phyloP scores from a whole-genome alignment of 768 basidiomycete genomes.

The Russula lepida region DNA sequence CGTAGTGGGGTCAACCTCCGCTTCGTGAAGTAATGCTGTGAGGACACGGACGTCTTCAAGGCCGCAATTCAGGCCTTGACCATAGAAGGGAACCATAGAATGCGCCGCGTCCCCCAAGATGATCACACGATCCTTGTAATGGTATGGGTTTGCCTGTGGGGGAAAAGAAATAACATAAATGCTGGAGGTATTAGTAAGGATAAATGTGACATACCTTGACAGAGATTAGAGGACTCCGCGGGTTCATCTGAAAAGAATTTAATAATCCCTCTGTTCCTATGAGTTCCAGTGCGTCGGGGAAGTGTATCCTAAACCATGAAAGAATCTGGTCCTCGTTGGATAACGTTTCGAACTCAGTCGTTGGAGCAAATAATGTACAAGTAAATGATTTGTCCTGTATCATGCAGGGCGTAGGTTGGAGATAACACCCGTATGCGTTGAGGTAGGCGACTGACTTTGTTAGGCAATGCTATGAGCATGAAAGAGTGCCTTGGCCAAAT shows the following conservation, averaged over 20 bases:
- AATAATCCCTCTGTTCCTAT: slow-evolving; percentile 77
- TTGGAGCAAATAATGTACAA: slow-evolving; percentile 90
- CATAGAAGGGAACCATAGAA: slow-evolving; percentile 97
- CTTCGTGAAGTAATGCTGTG: slow-evolving; percentile 60
- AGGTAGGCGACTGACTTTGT: slow-evolving; percentile 59
- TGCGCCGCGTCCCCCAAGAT: slow-evolving; percentile 94
- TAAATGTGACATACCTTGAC: slow-evolving; percentile 62
- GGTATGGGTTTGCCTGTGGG: slow-evolving; percentile 72
- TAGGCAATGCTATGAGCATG: slow-evolving; percentile 98
- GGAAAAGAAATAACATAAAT: background rate
- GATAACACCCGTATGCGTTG: slow-evolving; percentile 18
- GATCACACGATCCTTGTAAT: slow-evolving; percentile 80
- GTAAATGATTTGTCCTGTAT: slow-evolving; percentile 87
- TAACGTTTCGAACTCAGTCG: slow-evolving; percentile 62
- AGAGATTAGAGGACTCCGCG: slow-evolving; percentile 82
- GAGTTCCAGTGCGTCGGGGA: slow-evolving; percentile 78
- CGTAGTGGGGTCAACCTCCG: slow-evolving; percentile 48
- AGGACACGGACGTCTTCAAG: slow-evolving; percentile 95
- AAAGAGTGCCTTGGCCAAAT: slow-evolving; percentile 99
- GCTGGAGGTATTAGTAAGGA: slow-evolving; percentile 10
- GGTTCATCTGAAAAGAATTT: slow-evolving; percentile 74
- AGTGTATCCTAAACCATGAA: slow-evolving; percentile 74
- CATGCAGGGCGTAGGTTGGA: slow-evolving; percentile 16
- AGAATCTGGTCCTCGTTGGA: slow-evolving; percentile 46
- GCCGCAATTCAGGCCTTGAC: slow-evolving; percentile 96